Conservation (phyloP, 345 rosid species). For the Camelina neglecta region DNA sequence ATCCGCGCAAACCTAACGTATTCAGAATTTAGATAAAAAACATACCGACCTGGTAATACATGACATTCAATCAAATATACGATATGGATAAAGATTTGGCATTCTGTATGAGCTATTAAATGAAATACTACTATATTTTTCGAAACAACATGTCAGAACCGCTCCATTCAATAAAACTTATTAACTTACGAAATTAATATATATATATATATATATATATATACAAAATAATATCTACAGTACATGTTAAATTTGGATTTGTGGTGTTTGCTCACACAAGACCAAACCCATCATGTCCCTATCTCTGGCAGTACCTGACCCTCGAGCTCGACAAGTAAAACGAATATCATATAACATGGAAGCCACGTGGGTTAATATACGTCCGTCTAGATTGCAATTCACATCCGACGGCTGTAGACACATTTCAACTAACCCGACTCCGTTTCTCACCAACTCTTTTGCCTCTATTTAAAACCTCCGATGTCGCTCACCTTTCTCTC, state of each 20-base stretch:
- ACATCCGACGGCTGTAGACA: slow-evolving; percentile 37
- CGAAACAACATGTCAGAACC: background rate
- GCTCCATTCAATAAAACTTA: slow-evolving; percentile 8
- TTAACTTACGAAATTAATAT: background rate
- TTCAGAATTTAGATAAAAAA: too few species aligned
- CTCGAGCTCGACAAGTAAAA: slow-evolving; percentile 35
- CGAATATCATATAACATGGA: slow-evolving; percentile 5
- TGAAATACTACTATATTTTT: background rate
- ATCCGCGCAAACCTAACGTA: too few species aligned
- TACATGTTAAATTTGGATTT: background rate
- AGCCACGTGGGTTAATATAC: slow-evolving; percentile 26
- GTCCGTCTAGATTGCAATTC: slow-evolving; percentile 28
- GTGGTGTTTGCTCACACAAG: slow-evolving; percentile 24
- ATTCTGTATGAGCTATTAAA: background rate
- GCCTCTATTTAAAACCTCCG: slow-evolving; percentile 37
- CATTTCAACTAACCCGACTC: slow-evolving; percentile 39
- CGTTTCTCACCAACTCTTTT: slow-evolving; percentile 35
- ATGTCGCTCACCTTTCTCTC: slow-evolving; percentile 32
- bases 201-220: background rate
- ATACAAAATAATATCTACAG: background rate
- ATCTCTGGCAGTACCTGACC: slow-evolving; percentile 23
- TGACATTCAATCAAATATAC: background rate
- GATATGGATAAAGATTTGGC: slow-evolving; percentile 10
- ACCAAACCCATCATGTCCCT: slow-evolving; percentile 37
- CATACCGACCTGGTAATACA: background rate